A percentile compares a stretch with the other conserved stretches of the same genome.
These are phyloP conservation scores for Cladobotryum protrusum DNA, from an alignment of 2,329 filamentous ascomycete species.

Conservation along the genomic window DNA sequence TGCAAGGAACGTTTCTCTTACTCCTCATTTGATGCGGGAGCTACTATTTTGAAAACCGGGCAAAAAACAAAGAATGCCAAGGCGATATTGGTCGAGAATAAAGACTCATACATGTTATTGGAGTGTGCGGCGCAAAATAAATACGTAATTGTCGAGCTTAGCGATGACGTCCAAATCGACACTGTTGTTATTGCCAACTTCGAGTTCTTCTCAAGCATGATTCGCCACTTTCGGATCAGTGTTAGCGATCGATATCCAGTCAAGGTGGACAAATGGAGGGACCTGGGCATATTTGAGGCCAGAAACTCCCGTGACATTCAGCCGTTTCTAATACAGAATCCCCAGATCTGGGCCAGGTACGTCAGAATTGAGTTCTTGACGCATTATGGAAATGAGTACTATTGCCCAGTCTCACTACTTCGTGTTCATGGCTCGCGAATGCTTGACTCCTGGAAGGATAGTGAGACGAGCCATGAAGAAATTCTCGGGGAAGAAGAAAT, in stretches of 20 bases:
- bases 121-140: constrained; percentile 84
- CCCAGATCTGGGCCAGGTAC: constrained; percentile 93
- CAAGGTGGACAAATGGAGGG: constrained; percentile 86
- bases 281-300: constrained; percentile 82
- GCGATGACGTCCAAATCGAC: constrained; percentile 79
- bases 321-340: constrained; percentile 88
- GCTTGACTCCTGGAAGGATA: constrained; percentile 86
- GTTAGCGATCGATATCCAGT: constrained; percentile 93
- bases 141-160: constrained; percentile 90
- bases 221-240: constrained; percentile 82
- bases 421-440: constrained; percentile 94
- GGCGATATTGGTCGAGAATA: constrained; percentile 88
- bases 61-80: constrained; percentile 80
- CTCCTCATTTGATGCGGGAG: constrained; percentile 93
- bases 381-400: constrained; percentile 95
- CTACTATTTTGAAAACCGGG: constrained; percentile 87
- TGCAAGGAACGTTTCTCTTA: constrained; percentile 98
- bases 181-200: constrained; percentile 97
- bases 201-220: constrained; percentile 98
- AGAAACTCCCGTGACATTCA: constrained; percentile 91
- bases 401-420: constrained; percentile 85
- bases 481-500: constrained; percentile 34
- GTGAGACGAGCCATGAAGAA: constrained; percentile 62
- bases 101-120: constrained; percentile 97
- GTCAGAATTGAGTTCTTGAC: constrained; percentile 84